Percentiles rank a stretch among this genome's conserved stretches.
Evolutionary conservation across 208 protist species (phyloP).

Genomic region (Acanthamoeba royreba): DNA sequence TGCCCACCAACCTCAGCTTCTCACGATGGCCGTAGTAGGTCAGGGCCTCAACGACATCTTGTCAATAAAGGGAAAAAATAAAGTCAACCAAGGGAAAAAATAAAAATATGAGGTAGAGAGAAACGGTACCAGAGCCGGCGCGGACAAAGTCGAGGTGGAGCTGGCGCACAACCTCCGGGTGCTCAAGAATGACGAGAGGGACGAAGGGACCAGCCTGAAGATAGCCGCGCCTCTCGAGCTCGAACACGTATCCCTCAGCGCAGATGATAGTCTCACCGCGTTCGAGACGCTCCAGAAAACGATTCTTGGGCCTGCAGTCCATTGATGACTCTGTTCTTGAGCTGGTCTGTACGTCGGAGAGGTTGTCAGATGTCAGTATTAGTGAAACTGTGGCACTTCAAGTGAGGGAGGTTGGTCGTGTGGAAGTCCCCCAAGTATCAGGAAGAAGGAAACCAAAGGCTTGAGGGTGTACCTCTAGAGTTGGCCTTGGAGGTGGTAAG

Average conservation of each 20-base stretch:
- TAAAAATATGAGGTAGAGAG: not conserved
- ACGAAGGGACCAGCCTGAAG: conserved; percentile 39
- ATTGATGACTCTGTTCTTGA: too few relatives aligned
- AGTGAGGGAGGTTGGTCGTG: too few relatives aligned
- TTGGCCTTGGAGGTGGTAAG: too few relatives aligned
- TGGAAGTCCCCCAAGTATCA: too few relatives aligned
- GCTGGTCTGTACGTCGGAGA: too few relatives aligned
- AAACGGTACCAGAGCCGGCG: not conserved
- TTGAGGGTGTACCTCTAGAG: too few relatives aligned
- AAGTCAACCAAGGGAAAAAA: not conserved
- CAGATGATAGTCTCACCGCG: not conserved
- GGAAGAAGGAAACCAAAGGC: too few relatives aligned
- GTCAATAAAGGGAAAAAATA: not conserved
- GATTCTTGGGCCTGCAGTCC: not conserved
- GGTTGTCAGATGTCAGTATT: too few relatives aligned
- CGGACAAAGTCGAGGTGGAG: conserved; percentile 27
- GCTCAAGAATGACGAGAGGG: not conserved
- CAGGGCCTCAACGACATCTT: conserved; percentile 35
- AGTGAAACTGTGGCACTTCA: too few relatives aligned
- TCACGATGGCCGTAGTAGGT: conserved; percentile 41
- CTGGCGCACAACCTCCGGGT: conserved; percentile 11
- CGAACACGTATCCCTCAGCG: conserved; percentile 41
- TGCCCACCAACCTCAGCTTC: conserved; percentile 21
- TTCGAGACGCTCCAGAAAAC: not conserved
- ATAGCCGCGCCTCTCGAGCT: conserved; percentile 22